Base-by-base conservation (phyloP, 2,329 filamentous ascomycete species). In the Nemania sp. region DNA sequence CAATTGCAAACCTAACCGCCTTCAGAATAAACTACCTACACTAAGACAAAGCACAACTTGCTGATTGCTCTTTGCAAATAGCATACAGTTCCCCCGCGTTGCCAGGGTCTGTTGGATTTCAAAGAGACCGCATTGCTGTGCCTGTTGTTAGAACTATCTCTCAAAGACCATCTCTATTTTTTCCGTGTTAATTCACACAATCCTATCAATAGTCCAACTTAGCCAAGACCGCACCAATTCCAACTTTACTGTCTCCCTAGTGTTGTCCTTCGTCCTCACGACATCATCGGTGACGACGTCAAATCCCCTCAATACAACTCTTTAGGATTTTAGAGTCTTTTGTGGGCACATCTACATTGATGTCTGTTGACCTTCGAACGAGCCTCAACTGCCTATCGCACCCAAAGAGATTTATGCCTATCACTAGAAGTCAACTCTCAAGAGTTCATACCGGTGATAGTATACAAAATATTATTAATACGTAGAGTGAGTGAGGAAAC, bases 341-440 rank as follows among this genome's bases (percentile, higher is more conserved):
- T 66, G 72, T 66, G 62, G 64, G 62, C 71, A 78, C 80, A 73
- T 78, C 82, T 76, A 84, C 75, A 84, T 86, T 87, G 85, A 87
- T 87, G 85, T 87, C 85, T 84, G 83, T 86, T 86, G 84, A 87
- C 80, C 78, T 85, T 74, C 85, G 85, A 73, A 83, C 82, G 76
- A 85, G 84, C 79, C 84, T 87, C 77, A 83, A 87, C 71, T 87
- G 85, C 79, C 81, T 87, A 77, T 83, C 84, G 76, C 84, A 87
- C 79, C 85, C 85, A 67, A 84, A 83, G 74, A 85, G 85, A 78
- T 87, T 86, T 80, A 87, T 86, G 85, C 82, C 85, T 80, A 80
- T 85, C 74, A 87, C 85, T 75, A 85, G 85, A 83, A 83, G 81
- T 67, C 85, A 87, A 71, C 79, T 87, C 64, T 87, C 85, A 64